These are phyloP conservation scores for Fraxinus xanthoxyloides DNA, from an alignment of 305 asterid species.

Conservation along the genomic window DNA sequence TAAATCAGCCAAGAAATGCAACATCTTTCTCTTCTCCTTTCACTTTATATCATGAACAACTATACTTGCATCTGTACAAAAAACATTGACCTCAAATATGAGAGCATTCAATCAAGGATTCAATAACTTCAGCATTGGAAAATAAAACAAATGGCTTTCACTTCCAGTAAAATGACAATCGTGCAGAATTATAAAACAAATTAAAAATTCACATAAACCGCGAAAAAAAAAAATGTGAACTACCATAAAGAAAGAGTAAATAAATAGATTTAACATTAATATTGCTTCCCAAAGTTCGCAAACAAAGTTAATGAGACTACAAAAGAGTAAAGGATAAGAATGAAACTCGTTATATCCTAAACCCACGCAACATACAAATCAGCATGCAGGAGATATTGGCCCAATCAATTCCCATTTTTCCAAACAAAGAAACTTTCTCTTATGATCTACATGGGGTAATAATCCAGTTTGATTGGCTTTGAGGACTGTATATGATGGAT, in stretches of 20 bases:
- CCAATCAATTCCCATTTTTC: too few relatives aligned
- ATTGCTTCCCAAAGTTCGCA: neutral
- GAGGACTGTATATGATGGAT: neutral
- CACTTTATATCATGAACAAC: neutral
- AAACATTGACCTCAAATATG: neutral
- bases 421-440: too few relatives aligned
- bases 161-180: neutral
- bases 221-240: neutral
- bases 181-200: neutral
- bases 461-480: too few relatives aligned
- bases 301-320: neutral
- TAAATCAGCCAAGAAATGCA: conserved; percentile 14
- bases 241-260: neutral
- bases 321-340: neutral
- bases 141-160: neutral
- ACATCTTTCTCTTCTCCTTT: conserved; percentile 11
- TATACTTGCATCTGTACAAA: neutral
- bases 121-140: neutral
- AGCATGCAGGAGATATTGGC: too few relatives aligned
- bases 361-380: neutral
- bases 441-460: too few relatives aligned
- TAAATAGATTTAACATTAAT: neutral
- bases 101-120: neutral
- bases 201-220: neutral
- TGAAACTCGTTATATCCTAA: neutral